Conservation (phyloP, 805 yeast species). For the Candida ascalaphidarum region DNA sequence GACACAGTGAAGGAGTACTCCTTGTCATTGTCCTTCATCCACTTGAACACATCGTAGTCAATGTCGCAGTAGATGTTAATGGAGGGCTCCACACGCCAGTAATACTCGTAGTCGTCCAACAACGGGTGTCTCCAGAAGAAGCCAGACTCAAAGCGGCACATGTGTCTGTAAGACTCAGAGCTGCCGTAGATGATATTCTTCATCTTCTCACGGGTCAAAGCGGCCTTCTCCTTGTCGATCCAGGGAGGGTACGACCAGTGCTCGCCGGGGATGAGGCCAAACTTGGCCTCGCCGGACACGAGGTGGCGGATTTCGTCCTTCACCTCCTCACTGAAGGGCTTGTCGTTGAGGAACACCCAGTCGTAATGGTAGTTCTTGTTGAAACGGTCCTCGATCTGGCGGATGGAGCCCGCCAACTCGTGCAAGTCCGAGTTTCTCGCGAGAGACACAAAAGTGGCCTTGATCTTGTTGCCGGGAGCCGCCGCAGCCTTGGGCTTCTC, state of each 20-base stretch:
- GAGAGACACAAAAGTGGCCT: constrained; percentile 75
- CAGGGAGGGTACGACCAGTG: constrained; percentile 86
- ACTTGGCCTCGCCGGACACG: constrained; percentile 69
- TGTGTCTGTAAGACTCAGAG: constrained; percentile 73
- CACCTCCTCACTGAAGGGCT: constrained; percentile 75
- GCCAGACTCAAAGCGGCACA: constrained; percentile 91
- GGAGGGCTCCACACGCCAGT: constrained; percentile 94
- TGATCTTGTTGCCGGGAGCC: constrained; percentile 28
- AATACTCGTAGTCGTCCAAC: constrained; percentile 72
- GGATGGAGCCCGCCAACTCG: constrained; percentile 54
- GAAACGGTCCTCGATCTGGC: constrained; percentile 84
- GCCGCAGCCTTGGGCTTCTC: constrained; percentile 1
- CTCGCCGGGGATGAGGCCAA: constrained; percentile 72
- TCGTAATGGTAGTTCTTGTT: constrained; percentile 76
- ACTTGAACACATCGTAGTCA: constrained; percentile 78
- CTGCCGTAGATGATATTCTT: constrained; percentile 64
- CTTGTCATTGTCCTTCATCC: constrained; percentile 68
- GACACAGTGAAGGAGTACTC: constrained; percentile 84
- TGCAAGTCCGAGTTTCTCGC: constrained; percentile 71
- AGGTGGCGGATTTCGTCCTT: constrained; percentile 56
- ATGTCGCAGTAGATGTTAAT: constrained; percentile 76
- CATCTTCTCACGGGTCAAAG: constrained; percentile 52
- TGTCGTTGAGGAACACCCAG: constrained; percentile 93
- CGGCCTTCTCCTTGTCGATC: constrained; percentile 73
- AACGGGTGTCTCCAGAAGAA: constrained; percentile 76